Evolutionary conservation across 108 stramenopile species (phyloP).

Genomic region (Asterionellopsis glacialis): DNA sequence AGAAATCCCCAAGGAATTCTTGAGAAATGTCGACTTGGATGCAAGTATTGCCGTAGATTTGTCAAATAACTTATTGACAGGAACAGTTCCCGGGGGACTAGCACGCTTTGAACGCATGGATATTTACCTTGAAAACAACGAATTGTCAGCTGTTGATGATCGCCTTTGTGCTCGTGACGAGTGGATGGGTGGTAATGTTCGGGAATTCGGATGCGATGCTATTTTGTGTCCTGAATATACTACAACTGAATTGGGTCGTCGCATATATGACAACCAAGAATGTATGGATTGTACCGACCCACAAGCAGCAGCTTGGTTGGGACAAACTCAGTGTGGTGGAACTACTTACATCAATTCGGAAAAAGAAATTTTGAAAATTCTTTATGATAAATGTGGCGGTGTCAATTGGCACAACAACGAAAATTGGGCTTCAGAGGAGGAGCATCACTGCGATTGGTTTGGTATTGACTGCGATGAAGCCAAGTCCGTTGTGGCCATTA

Average conservation of each 20-base stretch:
- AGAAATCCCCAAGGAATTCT: neutral
- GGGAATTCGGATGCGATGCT: constrained; percentile 48
- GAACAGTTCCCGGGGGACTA: constrained; percentile 36
- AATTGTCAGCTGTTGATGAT: constrained; percentile 39
- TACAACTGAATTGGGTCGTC: constrained; percentile 49
- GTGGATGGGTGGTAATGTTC: constrained; percentile 32
- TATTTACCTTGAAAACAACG: constrained; percentile 69
- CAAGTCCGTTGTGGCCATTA: constrained; percentile 32
- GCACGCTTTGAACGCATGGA: constrained; percentile 44
- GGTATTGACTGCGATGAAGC: constrained; percentile 25
- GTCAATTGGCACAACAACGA: constrained; percentile 28
- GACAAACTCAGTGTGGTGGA: constrained; percentile 46
- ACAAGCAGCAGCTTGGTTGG: constrained; percentile 49
- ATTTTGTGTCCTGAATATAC: constrained; percentile 50
- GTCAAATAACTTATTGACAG: constrained; percentile 34
- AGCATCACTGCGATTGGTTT: constrained; percentile 32
- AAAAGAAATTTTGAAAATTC: constrained; percentile 42
- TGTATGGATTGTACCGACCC: constrained; percentile 54
- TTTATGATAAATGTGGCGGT: constrained; percentile 57
- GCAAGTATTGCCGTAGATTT: constrained; percentile 29
- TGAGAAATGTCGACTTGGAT: constrained; percentile 9
- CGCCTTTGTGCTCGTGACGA: constrained; percentile 40
- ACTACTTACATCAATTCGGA: constrained; percentile 26
- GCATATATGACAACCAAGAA: constrained; percentile 29
- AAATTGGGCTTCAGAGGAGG: constrained; percentile 43